A percentile compares a stretch with the other conserved stretches of the same genome.
Evolutionary conservation across 805 yeast genomes (phyloP).

Genomic region (Suhomyces pyralidae): DNA sequence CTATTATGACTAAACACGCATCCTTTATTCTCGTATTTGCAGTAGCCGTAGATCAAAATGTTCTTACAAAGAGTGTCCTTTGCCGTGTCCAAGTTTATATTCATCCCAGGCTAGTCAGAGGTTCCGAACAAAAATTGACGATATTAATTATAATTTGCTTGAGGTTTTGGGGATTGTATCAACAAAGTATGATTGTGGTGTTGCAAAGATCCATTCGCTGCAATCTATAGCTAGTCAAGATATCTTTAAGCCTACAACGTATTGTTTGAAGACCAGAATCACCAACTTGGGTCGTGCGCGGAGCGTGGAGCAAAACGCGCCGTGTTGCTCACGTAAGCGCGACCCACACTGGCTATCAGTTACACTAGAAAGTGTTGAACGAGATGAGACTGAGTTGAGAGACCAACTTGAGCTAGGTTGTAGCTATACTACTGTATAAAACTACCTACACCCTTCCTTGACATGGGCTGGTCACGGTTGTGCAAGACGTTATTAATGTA

Average conservation of each 20-base stretch:
- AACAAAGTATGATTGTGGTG: background rate
- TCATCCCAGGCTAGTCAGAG: conserved; percentile 14
- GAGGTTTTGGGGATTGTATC: background rate
- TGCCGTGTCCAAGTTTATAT: conserved; percentile 53
- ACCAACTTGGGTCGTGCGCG: background rate
- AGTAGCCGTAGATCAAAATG: conserved; percentile 79
- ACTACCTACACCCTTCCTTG: too few species aligned
- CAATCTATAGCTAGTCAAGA: background rate
- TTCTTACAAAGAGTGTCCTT: conserved; percentile 80
- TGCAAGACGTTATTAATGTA: too few species aligned
- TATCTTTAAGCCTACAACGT: background rate
- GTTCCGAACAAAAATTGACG: background rate
- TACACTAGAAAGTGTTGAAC: background rate
- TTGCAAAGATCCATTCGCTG: background rate
- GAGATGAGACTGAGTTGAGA: background rate
- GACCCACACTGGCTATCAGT: too few species aligned
- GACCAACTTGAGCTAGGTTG: too few species aligned
- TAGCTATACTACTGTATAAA: too few species aligned
- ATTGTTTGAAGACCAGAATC: background rate
- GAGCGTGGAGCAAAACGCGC: background rate
- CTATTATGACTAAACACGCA: conserved; percentile 74
- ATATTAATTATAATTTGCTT: background rate
- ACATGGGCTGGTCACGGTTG: too few species aligned
- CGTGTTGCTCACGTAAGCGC: background rate
- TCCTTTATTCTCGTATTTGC: conserved; percentile 84